phyloP scores from a whole-genome alignment of 2,329 filamentous ascomycete species.

The Cladophialophora immunda region DNA sequence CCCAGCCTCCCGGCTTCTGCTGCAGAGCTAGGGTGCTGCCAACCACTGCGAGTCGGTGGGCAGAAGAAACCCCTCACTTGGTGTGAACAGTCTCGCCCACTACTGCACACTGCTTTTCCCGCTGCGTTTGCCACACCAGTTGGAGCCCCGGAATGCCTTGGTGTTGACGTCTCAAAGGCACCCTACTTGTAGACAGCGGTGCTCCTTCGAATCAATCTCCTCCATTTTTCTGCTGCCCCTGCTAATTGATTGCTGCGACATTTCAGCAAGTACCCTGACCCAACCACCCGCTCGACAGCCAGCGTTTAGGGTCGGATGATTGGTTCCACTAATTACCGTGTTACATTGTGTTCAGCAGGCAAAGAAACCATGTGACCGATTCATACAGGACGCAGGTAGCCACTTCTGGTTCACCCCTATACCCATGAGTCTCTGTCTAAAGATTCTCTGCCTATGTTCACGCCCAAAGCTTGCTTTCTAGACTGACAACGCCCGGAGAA shows the following conservation, averaged over 20 bases:
- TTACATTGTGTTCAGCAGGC: too few relatives aligned
- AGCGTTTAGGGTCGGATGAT: not conserved
- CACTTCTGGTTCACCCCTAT: not conserved
- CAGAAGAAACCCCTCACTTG: not conserved
- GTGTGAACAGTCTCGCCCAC: too few relatives aligned
- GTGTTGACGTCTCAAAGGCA: too few relatives aligned
- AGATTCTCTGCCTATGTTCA: not conserved
- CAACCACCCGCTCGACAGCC: not conserved
- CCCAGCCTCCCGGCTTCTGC: too few relatives aligned
- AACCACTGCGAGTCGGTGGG: not conserved
- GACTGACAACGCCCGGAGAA: not conserved
- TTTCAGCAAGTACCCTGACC: not conserved
- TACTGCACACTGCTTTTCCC: not conserved
- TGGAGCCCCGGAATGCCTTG: not conserved
- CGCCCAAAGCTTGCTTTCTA: slow-evolving; percentile 2
- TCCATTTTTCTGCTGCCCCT: not conserved
- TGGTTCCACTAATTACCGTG: too few relatives aligned
- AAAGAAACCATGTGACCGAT: not conserved
- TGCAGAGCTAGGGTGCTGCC: not conserved
- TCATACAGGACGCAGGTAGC: not conserved
- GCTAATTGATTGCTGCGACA: too few relatives aligned
- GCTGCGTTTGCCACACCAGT: not conserved
- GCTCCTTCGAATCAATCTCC: too few relatives aligned
- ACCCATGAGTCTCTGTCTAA: not conserved
- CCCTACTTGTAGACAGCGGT: too few relatives aligned